Base-by-base conservation (phyloP, 148 eudicot species). In the Vaccinium vitisidaea region DNA sequence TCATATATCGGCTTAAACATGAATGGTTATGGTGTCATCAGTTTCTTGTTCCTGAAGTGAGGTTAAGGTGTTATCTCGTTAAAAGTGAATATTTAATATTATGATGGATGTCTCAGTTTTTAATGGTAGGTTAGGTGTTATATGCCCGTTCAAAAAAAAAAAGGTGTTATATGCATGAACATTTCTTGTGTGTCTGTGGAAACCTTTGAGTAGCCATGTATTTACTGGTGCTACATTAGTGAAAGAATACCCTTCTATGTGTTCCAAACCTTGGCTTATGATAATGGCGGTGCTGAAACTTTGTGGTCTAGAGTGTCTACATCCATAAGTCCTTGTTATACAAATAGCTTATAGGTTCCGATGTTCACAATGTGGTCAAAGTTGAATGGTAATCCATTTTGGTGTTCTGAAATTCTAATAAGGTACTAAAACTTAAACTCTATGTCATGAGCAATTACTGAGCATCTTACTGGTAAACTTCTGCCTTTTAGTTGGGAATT, bases 211-310 rank as follows among this genome's bases (percentile, higher is more conserved):
- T 32, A 58, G 50, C 48, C 49, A 36, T 50, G 10, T 61, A 21
- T 8, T 80, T 53, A 2, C 36, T 43, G 54, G 71, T n/a, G 53
- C 13, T 30, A 43, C 32, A 58, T 61, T 80, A 32, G 43, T 36
- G 18, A 39, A 19, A 80, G 16, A 54, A 79, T 39, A 39, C 53
- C 70, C 25, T 58, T 80, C 52, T 36, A 80, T 7, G 54, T 80
- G 50, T 56, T 36, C 50, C 82, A 80, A 80, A 80, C 70, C 49
- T 58, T 58, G 50, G 10, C 23, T 58, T 80, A 19, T 56, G 70
- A 80, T 80, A 36, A 16, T 80, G 69, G 27, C 21, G 54, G 25
- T 36, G 25, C 48, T 18, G 70, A 58, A 56, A 56, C 50, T 56
- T 55, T 36, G 67, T 56, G 43, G 82, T 55, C 63, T 53, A 53